Base-by-base conservation (phyloP, 371 early-diverging fungal species). In the Dinochytrium kinnereticum region DNA sequence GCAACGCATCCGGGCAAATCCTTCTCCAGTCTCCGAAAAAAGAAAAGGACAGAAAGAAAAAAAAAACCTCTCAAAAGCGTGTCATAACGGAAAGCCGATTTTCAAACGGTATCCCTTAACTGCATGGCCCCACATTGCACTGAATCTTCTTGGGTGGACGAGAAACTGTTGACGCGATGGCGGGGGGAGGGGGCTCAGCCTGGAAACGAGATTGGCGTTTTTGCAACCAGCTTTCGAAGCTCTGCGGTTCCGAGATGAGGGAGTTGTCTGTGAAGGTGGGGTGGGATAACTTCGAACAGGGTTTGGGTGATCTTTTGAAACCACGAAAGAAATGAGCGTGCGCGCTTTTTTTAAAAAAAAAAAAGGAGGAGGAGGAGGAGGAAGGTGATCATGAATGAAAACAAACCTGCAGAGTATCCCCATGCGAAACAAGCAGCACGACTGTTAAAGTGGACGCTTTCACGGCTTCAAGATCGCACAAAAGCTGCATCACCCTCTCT, bases 201-300 rank as follows among this genome's bases (percentile, higher is more conserved):
- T n/a, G n/a, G n/a, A n/a, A n/a, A n/a, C n/a, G n/a, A n/a, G n/a
- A n/a, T n/a, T n/a, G n/a, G n/a, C n/a, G n/a, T n/a, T n/a, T 53
- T 53, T 53, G 7, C 26, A 24, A 61, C 36, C 15, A 61, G 37
- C 36, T 61, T 44, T 37, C 66, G 37, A 10, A 76, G 36, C 50
- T 76, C 76, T 3, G 71, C 76, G 3, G 71, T 76, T 38, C 68
- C 59, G 40, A 76, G 38, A 71, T 76, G 76, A 2, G 17, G 21
- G n/a, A 76, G n/a, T 30, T 49, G 39, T n/a, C 76, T 24, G 50
- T 76, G 76, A 19, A 55, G 51, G 66, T 66, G 51, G 5, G 50
- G 26, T 17, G 49, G 17, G 1, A 75, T 55, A 37, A 13, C 38
- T 0, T 38, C 66, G 19, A 66, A 66, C 49, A 38, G 30, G 24